Evolutionary conservation across 306 rosid species (phyloP), one percentile per base, ranked within the genome.

Genomic region (Hippophae gyantsensis): DNA sequence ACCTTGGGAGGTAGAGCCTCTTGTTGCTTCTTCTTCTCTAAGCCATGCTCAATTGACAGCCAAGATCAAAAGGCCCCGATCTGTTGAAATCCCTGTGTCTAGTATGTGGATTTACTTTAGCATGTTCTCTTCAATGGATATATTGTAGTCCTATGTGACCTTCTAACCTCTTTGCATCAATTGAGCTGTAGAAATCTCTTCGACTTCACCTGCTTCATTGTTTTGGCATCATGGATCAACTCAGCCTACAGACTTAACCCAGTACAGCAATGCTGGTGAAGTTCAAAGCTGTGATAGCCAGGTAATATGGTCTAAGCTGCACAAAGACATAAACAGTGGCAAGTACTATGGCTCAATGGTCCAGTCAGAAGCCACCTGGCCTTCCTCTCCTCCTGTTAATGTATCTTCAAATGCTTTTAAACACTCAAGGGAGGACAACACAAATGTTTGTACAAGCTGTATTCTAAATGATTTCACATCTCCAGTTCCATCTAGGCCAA

Each of bases 1-100:
- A 52, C 70, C 78, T 9, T 90, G 97, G 97, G 95, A 90, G 79
- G 72, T 87, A n/a, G 97, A 86, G 69, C 86, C 86, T 46, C 84
- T 82, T 74, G 81, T 72, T 42, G 76, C 84, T 68, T 77, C 90
- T 56, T 57, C 80, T 41, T 57, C 89, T n/a, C 57, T 76, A 54
- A 79, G 72, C 74, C 69, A 72, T 27, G 47, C 74, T 45, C 95
- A 84, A 69, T 61, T 90, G 5, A 53, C 25, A 0, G 25, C 59
- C 8, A 86, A 82, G 68, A 75, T 71, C 69, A 89, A 90, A 72
- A 81, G 95, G 73, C 74, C 81, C 18, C 81, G 89, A 13, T 84
- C 85, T 5, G 65, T 71, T 25, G 89, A 84, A 54, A 69, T 68
- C 60, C 72, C 86, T 43, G 64, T 84, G 73, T 69, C 84, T 32